These are phyloP conservation scores for Scutellaria galericulata DNA, from an alignment of 257 asterid genomes.

Conservation along the genomic window DNA sequence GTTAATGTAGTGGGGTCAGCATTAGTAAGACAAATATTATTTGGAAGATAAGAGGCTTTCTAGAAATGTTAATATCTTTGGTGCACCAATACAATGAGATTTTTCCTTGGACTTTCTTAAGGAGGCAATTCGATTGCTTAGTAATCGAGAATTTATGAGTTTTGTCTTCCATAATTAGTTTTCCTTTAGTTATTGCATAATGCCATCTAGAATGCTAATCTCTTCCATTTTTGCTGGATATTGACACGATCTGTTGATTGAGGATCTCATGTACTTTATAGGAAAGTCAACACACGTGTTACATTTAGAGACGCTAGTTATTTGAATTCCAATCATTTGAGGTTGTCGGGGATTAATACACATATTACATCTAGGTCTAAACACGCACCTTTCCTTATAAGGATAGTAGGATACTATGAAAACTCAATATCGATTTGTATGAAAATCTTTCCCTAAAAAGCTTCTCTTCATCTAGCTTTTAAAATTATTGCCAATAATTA, in stretches of 20 bases:
- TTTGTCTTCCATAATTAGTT: not conserved
- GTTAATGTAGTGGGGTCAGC: not conserved
- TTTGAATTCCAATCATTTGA: not conserved
- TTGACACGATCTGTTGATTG: not conserved
- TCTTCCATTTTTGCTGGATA: not conserved
- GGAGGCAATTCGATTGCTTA: not conserved
- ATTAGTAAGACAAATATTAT: not conserved
- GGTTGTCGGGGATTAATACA: not conserved
- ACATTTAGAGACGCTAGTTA: not conserved
- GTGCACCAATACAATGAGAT: not conserved
- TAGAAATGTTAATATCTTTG: not conserved
- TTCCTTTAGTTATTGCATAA: not conserved
- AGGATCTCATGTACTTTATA: not conserved
- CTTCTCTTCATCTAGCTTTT: not conserved
- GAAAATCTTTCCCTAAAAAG: not conserved
- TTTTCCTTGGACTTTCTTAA: not conserved
- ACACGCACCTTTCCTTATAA: not conserved
- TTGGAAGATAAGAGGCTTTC: conserved; percentile 6
- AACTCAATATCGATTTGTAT: not conserved
- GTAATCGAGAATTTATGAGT: not conserved
- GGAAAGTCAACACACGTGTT: not conserved
- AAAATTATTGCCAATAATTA: not conserved
- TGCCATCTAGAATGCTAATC: not conserved
- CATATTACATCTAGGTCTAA: not conserved
- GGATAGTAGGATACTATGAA: conserved; percentile 1